Conservation (phyloP, 2,329 filamentous ascomycete genomes). For the Fusarium sp. region DNA sequence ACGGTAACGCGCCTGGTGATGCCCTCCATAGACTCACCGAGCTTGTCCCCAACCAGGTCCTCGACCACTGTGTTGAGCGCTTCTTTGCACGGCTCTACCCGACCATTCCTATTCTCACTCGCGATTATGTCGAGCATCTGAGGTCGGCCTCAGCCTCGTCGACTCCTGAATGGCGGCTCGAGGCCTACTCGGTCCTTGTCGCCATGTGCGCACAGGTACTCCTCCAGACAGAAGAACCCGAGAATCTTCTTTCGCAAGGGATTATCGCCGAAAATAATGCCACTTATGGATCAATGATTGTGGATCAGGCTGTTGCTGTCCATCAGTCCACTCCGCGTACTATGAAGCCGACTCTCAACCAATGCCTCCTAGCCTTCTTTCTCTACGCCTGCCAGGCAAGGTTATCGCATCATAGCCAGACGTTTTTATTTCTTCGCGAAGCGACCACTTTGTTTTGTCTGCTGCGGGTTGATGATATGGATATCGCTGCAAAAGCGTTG, state of each 20-base stretch:
- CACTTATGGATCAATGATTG: slow-evolving; percentile 55
- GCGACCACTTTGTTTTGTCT: slow-evolving; percentile 58
- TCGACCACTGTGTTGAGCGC: slow-evolving; percentile 56
- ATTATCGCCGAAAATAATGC: slow-evolving; percentile 54
- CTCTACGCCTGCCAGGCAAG: slow-evolving; percentile 60
- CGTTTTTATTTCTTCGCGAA: slow-evolving; percentile 60
- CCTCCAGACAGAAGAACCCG: slow-evolving; percentile 57
- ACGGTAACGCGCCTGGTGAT: slow-evolving; percentile 1
- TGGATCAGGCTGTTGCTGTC: slow-evolving; percentile 54
- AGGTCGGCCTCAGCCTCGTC: slow-evolving; percentile 36
- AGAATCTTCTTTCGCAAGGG: slow-evolving; percentile 50
- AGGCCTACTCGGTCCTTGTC: slow-evolving; percentile 55
- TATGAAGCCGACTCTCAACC: slow-evolving; percentile 55
- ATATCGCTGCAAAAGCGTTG: slow-evolving; percentile 47
- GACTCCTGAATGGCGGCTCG: slow-evolving; percentile 47
- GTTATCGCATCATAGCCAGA: slow-evolving; percentile 59
- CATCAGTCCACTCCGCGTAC: slow-evolving; percentile 53
- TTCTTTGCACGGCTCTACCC: slow-evolving; percentile 58
- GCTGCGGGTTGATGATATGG: slow-evolving; percentile 48
- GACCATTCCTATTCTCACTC: slow-evolving; percentile 60
- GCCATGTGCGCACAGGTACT: slow-evolving; percentile 59
- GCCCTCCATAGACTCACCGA: slow-evolving; percentile 50
- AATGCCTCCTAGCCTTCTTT: slow-evolving; percentile 59
- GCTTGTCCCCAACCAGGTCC: slow-evolving; percentile 51
- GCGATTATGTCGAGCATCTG: slow-evolving; percentile 54